Conservation (phyloP, 2,329 filamentous ascomycete species). For the Colletotrichum sp. region DNA sequence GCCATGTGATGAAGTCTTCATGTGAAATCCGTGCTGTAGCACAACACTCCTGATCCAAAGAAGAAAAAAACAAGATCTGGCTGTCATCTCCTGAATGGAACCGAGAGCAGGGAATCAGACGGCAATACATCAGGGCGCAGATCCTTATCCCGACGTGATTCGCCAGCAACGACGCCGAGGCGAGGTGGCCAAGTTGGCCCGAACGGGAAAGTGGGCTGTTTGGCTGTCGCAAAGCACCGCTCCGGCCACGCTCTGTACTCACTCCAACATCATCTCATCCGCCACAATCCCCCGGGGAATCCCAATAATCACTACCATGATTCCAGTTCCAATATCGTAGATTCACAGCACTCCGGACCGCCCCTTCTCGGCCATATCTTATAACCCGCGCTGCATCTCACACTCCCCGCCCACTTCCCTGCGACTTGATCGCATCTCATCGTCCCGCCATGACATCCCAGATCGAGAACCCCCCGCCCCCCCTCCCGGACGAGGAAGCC, state of each 20-base stretch:
- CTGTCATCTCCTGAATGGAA: neutral
- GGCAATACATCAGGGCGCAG: neutral
- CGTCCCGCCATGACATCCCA: neutral
- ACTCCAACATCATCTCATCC: conserved; percentile 11
- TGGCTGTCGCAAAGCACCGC: neutral
- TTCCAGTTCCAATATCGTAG: neutral
- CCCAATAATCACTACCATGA: neutral
- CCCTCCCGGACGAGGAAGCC: neutral
- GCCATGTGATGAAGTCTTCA: neutral
- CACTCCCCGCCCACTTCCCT: neutral
- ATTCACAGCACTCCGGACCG: neutral
- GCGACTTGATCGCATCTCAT: neutral
- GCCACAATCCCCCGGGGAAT: neutral
- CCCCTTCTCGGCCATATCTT: neutral
- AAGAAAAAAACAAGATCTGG: neutral
- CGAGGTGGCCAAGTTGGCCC: conserved; percentile 9
- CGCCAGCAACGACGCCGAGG: neutral
- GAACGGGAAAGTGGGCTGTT: conserved; percentile 15
- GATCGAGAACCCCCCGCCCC: neutral
- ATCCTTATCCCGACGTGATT: neutral
- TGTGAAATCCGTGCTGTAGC: neutral
- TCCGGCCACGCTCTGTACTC: neutral
- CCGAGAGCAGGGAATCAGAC: neutral
- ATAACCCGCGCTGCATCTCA: neutral
- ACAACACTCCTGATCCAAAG: neutral